A percentile compares a stretch with the other conserved stretches of the same genome.
phyloP scores from a whole-genome alignment of 2,329 filamentous ascomycete species.

The Colletotrichum musae region DNA sequence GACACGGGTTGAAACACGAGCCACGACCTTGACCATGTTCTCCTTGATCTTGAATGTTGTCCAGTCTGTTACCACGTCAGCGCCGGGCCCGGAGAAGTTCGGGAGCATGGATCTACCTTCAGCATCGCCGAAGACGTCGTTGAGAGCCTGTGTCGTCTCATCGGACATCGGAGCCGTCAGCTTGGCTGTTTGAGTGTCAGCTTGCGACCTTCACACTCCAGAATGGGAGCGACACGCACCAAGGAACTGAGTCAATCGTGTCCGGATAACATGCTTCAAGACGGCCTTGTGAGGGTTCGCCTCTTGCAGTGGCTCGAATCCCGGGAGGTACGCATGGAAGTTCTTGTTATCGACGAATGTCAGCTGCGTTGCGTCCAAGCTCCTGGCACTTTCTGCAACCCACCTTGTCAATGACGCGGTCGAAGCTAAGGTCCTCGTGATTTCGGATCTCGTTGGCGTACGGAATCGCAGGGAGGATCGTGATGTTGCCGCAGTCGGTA shows the following conservation, averaged over 20 bases:
- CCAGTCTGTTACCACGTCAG: slow-evolving; percentile 28
- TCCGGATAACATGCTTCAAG: slow-evolving; percentile 33
- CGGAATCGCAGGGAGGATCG: slow-evolving; percentile 31
- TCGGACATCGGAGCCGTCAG: slow-evolving; percentile 32
- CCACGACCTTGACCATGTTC: slow-evolving; percentile 37
- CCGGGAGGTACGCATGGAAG: slow-evolving; percentile 28
- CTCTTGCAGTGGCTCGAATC: slow-evolving; percentile 34
- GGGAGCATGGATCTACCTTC: neutral
- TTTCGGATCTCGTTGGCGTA: slow-evolving; percentile 39
- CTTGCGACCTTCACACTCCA: neutral
- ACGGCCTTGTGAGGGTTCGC: slow-evolving; percentile 29
- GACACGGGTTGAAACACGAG: slow-evolving; percentile 43
- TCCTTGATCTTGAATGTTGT: slow-evolving; percentile 24
- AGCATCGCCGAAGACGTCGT: slow-evolving; percentile 17
- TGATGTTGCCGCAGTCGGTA: slow-evolving; percentile 35
- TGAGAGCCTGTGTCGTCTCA: slow-evolving; percentile 30
- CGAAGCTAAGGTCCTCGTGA: slow-evolving; percentile 36
- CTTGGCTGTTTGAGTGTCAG: slow-evolving; percentile 26
- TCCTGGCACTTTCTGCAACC: too few species aligned
- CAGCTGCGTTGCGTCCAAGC: neutral
- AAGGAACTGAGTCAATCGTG: slow-evolving; percentile 38
- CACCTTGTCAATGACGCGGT: slow-evolving; percentile 35
- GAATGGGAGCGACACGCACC: neutral
- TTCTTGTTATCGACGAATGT: neutral
- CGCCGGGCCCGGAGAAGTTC: too few species aligned